Base-by-base conservation (phyloP, 2,329 filamentous ascomycete species). In the Hymenoscyphus albidus region DNA sequence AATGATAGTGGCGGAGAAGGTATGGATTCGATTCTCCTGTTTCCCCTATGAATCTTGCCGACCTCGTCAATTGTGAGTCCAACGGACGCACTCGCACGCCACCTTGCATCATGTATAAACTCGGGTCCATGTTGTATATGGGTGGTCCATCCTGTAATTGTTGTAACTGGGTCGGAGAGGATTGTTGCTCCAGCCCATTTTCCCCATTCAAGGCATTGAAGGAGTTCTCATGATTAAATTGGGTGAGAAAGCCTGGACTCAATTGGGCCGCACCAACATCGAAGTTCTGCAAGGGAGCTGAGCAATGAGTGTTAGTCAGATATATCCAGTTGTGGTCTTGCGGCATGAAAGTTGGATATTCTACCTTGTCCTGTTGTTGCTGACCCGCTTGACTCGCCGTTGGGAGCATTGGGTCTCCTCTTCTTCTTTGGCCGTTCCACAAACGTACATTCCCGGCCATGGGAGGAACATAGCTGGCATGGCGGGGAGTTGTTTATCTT, bases 401-500 rank as follows among this genome's bases (percentile, higher is more conserved):
- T 73, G 61, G 64, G 57, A 40, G 64, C 61, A 65, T 72, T 72
- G 12, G 72, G 72, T 48, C 72, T 71, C 58, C 71, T 66, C 68
- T 74, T 75, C 70, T 74, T 74, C 68, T 73, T 73, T 64, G 73
- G 73, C 64, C 71, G 70, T 64, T 81, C 79, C 22, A 80, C 72
- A 67, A 81, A 81, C 2, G 79, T 80, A 69, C 79, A 81, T 38
- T 78, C 74, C 42, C 76, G 77, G 65, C 75, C 75, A 65, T 80
- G 78, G 9, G 77, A 73, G n/a, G 76, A 71, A 63, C 79, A 81
- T 9, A 80, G 70, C 61, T 78, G 76, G 65, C 79, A 81, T 5
- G 79, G 79, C 16, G 79, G 79, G 14, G 73, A 67, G 9, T 66
- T 70, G 31, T 80, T 78, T 55, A 80, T 77, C 63, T 79, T 78